A percentile compares a stretch with the other conserved stretches of the same genome.
These are phyloP conservation scores for Candida caryicola DNA, from an alignment of 805 yeast genomes.

Conservation along the genomic window DNA sequence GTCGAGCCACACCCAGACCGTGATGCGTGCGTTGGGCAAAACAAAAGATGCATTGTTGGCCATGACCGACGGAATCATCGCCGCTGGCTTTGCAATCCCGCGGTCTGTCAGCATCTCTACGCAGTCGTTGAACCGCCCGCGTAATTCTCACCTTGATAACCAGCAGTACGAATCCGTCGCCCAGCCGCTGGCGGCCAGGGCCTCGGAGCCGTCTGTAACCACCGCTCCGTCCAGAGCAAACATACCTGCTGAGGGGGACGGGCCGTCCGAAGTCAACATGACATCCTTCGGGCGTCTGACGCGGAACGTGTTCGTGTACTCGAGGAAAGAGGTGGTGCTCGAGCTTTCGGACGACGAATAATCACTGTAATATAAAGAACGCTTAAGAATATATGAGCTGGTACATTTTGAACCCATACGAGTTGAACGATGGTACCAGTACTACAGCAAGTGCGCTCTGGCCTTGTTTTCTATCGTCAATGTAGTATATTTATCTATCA, in stretches of 20 bases:
- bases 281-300: constrained; percentile 13
- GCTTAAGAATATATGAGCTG: too few species aligned
- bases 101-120: constrained; percentile 43
- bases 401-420: too few species aligned
- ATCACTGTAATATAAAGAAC: not conserved
- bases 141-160: constrained; percentile 9
- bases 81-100: constrained; percentile 58
- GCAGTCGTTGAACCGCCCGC: constrained; percentile 8
- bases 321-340: constrained; percentile 35
- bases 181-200: too few species aligned
- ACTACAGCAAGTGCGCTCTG: too few species aligned
- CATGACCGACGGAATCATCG: constrained; percentile 53
- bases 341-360: constrained; percentile 22
- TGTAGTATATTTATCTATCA: not conserved
- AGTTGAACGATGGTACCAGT: too few species aligned
- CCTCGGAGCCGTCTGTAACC: too few species aligned
- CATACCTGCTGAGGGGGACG: too few species aligned
- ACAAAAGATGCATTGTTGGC: constrained; percentile 40
- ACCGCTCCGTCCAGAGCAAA: not conserved
- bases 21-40: constrained; percentile 7
- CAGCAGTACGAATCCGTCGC: not conserved
- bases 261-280: not conserved
- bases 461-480: too few species aligned
- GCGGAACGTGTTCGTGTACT: constrained; percentile 37
- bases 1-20: not conserved